Base-by-base conservation (phyloP, 139 green algal species). In the Asterochloris sp. region DNA sequence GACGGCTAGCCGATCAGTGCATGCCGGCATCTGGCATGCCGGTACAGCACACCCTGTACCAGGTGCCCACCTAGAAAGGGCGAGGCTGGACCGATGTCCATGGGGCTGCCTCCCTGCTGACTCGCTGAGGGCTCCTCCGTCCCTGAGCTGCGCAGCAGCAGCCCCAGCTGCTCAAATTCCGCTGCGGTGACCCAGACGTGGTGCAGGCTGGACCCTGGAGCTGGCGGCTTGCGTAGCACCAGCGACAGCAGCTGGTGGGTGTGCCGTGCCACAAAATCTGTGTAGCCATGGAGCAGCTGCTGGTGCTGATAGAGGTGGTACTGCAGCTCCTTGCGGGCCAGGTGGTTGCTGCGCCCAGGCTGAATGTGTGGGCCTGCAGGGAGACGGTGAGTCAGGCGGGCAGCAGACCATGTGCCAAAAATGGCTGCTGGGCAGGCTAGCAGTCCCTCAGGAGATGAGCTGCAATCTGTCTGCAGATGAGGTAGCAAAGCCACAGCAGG, bases 111-210 rank as follows among this genome's bases (percentile, higher is more conserved):
- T 1, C 78, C 86, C 38, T 83, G 47, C 71, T 76, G 73, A 38
- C 69, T 54, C 8, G n/a, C 69, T n/a, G 13, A 10, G 73, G 61
- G 47, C 27, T 54, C 38, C 38, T 78, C 26, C 74, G 13, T 64
- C 15, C 69, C 62, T 14, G 71, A 21, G 23, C 69, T 29, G 0
- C 75, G 77, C 69, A 95, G 81, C 78, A 96, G 84, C 67, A 95
- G 86, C 8, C 67, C 86, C 79, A 96, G 81, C 12, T 93, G 80
- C 82, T 95, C 91, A 54, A 96, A 79, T 83, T 96, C 92, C 23
- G 26, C 69, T 8, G 86, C 88, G 9, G 63, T 73, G 28, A 81
- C 27, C 24, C 17, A 16, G 11, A 47, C 69, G 10, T 81, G 61
- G 62, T 62, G n/a, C 54, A 62, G 24, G 27, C 73, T 29, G 81